Conservation (phyloP, 2,329 filamentous ascomycete genomes). For the Neofusicoccum laricinum region DNA sequence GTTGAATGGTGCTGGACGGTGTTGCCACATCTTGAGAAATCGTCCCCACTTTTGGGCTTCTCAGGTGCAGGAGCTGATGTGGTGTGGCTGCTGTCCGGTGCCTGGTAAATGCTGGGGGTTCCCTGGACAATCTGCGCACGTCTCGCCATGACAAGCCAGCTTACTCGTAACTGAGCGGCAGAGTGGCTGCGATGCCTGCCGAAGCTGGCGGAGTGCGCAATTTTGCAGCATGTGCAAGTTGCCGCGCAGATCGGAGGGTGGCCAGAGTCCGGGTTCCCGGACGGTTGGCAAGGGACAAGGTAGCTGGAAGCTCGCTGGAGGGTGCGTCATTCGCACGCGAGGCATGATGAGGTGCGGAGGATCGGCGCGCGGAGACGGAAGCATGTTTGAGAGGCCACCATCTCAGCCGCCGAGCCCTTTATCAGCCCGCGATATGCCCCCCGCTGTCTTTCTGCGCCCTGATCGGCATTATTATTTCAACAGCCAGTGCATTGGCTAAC, state of each 20-base stretch:
- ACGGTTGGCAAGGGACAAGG: not conserved
- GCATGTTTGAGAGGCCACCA: too few species aligned
- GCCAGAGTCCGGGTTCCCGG: not conserved
- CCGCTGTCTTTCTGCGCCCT: too few species aligned
- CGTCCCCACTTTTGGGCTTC: not conserved
- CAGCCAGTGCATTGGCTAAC: too few species aligned
- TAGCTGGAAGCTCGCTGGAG: not conserved
- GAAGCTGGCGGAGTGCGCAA: not conserved
- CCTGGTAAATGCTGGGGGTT: not conserved
- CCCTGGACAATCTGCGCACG: not conserved
- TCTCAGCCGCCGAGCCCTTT: too few species aligned
- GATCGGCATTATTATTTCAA: too few species aligned
- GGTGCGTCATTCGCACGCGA: not conserved
- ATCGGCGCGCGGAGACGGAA: not conserved
- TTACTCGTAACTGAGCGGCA: too few species aligned
- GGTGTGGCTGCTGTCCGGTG: not conserved
- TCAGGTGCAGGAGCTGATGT: not conserved
- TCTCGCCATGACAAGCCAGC: too few species aligned
- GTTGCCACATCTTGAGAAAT: not conserved
- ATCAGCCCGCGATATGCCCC: too few species aligned
- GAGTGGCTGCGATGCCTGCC: not conserved
- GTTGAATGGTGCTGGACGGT: not conserved
- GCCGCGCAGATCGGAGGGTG: not conserved
- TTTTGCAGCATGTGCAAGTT: not conserved
- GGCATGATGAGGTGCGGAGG: not conserved